These are phyloP conservation scores for Vachellia collinsii DNA, from an alignment of 306 rosid genomes.

Conservation along the genomic window DNA sequence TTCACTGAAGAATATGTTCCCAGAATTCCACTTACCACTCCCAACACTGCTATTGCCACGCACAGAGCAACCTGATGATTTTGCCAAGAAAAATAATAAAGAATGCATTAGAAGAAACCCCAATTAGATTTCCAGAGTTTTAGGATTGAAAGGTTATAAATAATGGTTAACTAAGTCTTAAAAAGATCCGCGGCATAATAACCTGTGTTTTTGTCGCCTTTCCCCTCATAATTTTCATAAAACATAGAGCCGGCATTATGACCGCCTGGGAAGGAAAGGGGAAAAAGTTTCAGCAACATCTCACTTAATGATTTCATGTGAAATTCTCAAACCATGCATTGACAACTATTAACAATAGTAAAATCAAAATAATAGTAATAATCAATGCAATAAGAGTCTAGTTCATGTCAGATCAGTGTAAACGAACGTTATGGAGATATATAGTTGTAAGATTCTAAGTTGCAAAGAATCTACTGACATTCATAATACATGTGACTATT, in stretches of 20 bases:
- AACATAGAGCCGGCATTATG: conserved; percentile 70
- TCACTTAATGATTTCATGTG: conserved; percentile 14
- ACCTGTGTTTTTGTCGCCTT: conserved; percentile 71
- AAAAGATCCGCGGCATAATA: conserved; percentile 6
- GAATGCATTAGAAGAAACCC: not conserved
- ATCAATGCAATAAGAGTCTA: not conserved
- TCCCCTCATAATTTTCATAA: conserved; percentile 68
- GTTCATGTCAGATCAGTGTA: not conserved
- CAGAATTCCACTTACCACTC: conserved; percentile 49
- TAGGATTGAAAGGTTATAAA: no score
- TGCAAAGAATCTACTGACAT: not conserved
- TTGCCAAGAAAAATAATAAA: not conserved
- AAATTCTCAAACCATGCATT: conserved; percentile 11
- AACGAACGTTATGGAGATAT: not conserved
- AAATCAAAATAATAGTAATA: conserved; percentile 7
- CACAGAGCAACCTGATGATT: conserved; percentile 47
- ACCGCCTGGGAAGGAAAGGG: conserved; percentile 51
- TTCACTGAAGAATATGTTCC: conserved; percentile 63
- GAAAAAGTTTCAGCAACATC: conserved; percentile 18
- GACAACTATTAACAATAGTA: not conserved
- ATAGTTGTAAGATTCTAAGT: conserved; percentile 1
- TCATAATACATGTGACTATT: not conserved
- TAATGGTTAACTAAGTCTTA: not conserved
- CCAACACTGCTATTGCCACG: conserved; percentile 37
- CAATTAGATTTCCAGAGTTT: no score